Percentiles rank a stretch among this genome's conserved stretches.
phyloP scores from a whole-genome alignment of 2,329 filamentous ascomycete genomes.

The Leptographium wingfieldii region DNA sequence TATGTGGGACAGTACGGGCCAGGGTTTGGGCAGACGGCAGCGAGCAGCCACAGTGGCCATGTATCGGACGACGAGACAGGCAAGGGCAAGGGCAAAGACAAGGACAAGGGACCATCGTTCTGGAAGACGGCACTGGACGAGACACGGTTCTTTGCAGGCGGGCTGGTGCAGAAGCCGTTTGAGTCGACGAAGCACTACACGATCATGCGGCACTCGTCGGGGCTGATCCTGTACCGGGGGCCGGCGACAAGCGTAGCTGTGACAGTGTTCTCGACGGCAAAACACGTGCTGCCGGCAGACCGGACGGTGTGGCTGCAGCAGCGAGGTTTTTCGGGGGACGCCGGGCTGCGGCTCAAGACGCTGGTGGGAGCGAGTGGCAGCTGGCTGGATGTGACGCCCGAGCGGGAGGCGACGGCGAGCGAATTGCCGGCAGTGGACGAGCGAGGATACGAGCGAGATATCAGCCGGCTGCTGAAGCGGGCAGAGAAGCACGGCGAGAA shows the following conservation, averaged over 20 bases:
- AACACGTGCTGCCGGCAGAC: constrained; percentile 40
- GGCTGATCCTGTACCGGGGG: constrained; percentile 54
- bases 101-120: constrained; percentile 11
- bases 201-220: constrained; percentile 53
- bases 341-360: constrained; percentile 54
- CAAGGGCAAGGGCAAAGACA: neutral
- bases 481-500: constrained; percentile 26
- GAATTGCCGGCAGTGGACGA: constrained; percentile 46
- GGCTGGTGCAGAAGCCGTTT: constrained; percentile 48
- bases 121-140: constrained; percentile 42
- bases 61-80: neutral
- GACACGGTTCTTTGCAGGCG: constrained; percentile 52
- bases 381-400: constrained; percentile 59
- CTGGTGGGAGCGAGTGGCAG: constrained; percentile 43
- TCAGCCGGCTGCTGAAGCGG: constrained; percentile 49
- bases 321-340: constrained; percentile 55
- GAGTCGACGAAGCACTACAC: constrained; percentile 55
- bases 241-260: constrained; percentile 50
- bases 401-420: constrained; percentile 28
- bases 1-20: neutral
- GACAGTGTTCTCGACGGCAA: constrained; percentile 44
- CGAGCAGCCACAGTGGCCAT: neutral
- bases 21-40: neutral
- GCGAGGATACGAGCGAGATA: constrained; percentile 54
- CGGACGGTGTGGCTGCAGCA: constrained; percentile 56